These are phyloP conservation scores for Aspergillus sp. DNA, from an alignment of 2,329 filamentous ascomycete species.

Conservation along the genomic window DNA sequence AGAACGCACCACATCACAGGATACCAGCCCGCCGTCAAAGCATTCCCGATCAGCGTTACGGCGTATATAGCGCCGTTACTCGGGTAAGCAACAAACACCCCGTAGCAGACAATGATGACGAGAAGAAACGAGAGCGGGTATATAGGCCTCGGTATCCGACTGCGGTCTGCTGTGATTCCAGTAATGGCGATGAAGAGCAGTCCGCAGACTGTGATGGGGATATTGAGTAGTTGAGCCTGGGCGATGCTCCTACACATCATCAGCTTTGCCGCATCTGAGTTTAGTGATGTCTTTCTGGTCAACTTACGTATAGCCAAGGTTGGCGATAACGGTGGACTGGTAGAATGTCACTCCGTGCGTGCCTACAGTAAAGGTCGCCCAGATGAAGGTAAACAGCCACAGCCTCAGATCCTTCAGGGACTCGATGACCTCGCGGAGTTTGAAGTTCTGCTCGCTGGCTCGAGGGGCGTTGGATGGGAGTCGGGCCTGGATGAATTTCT, in stretches of 20 bases:
- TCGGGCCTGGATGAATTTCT: constrained; percentile 50
- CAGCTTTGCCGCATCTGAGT: too few relatives aligned
- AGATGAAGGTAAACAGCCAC: constrained; percentile 49
- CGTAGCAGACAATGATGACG: constrained; percentile 48
- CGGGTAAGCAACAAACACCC: constrained; percentile 48
- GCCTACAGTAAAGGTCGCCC: constrained; percentile 50
- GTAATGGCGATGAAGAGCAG: constrained; percentile 46
- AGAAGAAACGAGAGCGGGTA: constrained; percentile 47
- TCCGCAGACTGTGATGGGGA: constrained; percentile 47
- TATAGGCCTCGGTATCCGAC: constrained; percentile 44
- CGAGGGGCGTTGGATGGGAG: constrained; percentile 45
- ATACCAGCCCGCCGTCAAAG: constrained; percentile 46
- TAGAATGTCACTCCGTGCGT: constrained; percentile 47
- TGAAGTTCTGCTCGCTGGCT: constrained; percentile 42
- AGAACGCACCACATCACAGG: constrained; percentile 48
- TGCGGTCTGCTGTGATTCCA: constrained; percentile 46
- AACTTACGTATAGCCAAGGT: constrained; percentile 44
- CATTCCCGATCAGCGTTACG: constrained; percentile 48
- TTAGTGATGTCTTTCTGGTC: too few relatives aligned
- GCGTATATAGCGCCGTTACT: constrained; percentile 50
- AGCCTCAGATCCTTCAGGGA: constrained; percentile 43
- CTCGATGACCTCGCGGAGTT: constrained; percentile 38
- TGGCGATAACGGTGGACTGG: constrained; percentile 43
- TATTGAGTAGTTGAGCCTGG: constrained; percentile 49
- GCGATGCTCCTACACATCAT: neutral